These are phyloP conservation scores for Sclerotinia spermophila DNA, from an alignment of 2,329 filamentous ascomycete genomes.

Conservation along the genomic window DNA sequence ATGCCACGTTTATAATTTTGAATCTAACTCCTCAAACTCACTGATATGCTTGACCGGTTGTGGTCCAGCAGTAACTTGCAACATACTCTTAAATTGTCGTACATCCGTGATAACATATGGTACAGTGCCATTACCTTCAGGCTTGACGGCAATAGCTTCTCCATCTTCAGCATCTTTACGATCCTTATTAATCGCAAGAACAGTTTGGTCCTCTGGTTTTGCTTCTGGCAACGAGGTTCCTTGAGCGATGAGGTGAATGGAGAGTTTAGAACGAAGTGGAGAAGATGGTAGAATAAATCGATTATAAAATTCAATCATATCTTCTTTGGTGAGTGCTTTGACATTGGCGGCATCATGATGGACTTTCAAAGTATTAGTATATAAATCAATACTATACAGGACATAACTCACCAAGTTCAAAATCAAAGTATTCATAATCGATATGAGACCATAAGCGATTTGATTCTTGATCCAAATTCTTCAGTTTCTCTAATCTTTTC, in stretches of 20 bases:
- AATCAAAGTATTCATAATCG: conserved; percentile 82
- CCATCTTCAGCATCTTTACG: conserved; percentile 34
- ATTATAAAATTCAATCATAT: conserved; percentile 76
- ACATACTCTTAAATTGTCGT: conserved; percentile 70
- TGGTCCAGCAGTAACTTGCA: conserved; percentile 70
- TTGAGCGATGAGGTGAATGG: conserved; percentile 79
- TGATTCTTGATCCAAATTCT: conserved; percentile 85
- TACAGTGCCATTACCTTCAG: conserved; percentile 46
- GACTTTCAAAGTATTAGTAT: conserved; percentile 22
- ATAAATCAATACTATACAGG: conserved; percentile 10
- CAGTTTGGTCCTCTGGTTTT: conserved; percentile 39
- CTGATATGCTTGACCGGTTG: conserved; percentile 69
- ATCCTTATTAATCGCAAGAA: conserved; percentile 31
- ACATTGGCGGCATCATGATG: conserved; percentile 69
- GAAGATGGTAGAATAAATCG: conserved; percentile 74
- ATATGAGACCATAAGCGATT: conserved; percentile 82
- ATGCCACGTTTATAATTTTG: conserved; percentile 62
- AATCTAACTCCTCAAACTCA: conserved; percentile 80
- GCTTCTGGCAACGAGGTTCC: conserved; percentile 42
- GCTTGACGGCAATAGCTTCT: conserved; percentile 22
- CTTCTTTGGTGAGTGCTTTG: conserved; percentile 69
- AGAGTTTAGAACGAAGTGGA: conserved; percentile 70
- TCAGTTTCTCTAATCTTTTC: conserved; percentile 83
- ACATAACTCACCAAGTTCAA: conserved; percentile 66
- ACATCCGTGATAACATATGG: conserved; percentile 72